Evolutionary conservation across 2,329 filamentous ascomycete species (phyloP).

Genomic region (Penicillium psychrosexuale): DNA sequence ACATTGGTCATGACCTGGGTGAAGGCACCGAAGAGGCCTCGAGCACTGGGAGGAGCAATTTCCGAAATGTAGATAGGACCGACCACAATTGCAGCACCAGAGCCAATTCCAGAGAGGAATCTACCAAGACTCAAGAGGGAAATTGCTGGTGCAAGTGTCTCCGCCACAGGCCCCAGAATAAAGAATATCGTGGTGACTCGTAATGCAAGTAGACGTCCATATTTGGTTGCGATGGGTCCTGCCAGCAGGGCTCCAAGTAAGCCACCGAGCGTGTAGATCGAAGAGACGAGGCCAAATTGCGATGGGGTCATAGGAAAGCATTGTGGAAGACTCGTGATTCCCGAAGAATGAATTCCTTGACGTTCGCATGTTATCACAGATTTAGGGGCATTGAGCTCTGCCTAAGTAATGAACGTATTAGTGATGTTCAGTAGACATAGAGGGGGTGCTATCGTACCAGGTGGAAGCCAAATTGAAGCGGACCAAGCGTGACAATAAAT

Average conservation of each 20-base stretch:
- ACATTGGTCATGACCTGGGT: constrained; percentile 94
- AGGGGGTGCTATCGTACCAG: constrained; percentile 57
- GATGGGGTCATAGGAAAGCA: constrained; percentile 86
- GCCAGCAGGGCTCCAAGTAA: constrained; percentile 76
- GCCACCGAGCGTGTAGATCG: constrained; percentile 87
- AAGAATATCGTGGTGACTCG: constrained; percentile 74
- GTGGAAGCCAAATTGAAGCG: constrained; percentile 92
- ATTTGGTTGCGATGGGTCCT: constrained; percentile 72
- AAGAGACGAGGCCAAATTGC: constrained; percentile 81
- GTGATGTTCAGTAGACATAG: neutral
- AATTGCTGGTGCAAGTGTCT: constrained; percentile 68
- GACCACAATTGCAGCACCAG: constrained; percentile 85
- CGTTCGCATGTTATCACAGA: constrained; percentile 85
- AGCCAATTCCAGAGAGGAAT: constrained; percentile 75
- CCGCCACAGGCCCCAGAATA: constrained; percentile 68
- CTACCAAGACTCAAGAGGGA: constrained; percentile 68
- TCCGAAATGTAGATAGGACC: constrained; percentile 95
- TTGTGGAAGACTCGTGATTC: constrained; percentile 48
- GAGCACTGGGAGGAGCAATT: constrained; percentile 69
- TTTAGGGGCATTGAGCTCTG: constrained; percentile 92
- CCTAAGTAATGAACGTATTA: constrained; percentile 49
- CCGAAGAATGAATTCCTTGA: constrained; percentile 46
- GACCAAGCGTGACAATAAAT: constrained; percentile 73
- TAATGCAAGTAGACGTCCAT: constrained; percentile 74
- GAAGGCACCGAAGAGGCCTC: constrained; percentile 74